Conservation (phyloP, 768 basidiomycete genomes). For the Cubamyces lactineus region DNA sequence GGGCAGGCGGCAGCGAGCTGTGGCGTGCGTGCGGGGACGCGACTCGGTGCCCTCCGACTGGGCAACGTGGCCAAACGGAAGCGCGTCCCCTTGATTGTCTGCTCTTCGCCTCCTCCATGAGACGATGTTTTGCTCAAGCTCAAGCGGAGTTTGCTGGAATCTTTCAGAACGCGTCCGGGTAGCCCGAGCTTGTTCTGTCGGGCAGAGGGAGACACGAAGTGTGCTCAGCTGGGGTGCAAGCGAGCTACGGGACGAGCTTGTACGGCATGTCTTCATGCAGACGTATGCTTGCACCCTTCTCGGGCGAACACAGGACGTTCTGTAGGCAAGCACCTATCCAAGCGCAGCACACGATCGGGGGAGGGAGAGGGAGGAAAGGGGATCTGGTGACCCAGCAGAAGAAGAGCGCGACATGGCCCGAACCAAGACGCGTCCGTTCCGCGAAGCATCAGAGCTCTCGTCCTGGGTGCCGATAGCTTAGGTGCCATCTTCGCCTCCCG, state of each 20-base stretch:
- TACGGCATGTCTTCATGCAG: neutral
- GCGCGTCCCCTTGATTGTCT: too few species aligned
- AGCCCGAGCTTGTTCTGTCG: too few species aligned
- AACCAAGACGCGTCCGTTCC: slow-evolving; percentile 5
- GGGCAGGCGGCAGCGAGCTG: slow-evolving; percentile 8
- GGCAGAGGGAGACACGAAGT: too few species aligned
- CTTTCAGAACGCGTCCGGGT: too few species aligned
- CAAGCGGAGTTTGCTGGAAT: too few species aligned
- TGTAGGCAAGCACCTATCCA: neutral
- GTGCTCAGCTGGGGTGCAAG: too few species aligned
- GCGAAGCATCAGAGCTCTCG: slow-evolving; percentile 1
- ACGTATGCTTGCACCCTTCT: neutral
- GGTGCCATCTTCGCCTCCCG: neutral
- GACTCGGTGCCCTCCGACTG: neutral
- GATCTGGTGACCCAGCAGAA: slow-evolving; percentile 1
- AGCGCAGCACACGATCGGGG: neutral
- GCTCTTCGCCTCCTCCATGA: too few species aligned
- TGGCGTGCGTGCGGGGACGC: slow-evolving; percentile 5
- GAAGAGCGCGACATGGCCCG: slow-evolving; percentile 3
- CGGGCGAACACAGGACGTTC: neutral
- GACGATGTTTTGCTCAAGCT: too few species aligned
- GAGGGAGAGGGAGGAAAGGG: neutral
- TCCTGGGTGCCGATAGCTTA: neutral
- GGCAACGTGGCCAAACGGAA: too few species aligned
- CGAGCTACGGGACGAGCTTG: too few species aligned